Conservation (phyloP, 768 basidiomycete species). For the Kwoniella bestiolae region DNA sequence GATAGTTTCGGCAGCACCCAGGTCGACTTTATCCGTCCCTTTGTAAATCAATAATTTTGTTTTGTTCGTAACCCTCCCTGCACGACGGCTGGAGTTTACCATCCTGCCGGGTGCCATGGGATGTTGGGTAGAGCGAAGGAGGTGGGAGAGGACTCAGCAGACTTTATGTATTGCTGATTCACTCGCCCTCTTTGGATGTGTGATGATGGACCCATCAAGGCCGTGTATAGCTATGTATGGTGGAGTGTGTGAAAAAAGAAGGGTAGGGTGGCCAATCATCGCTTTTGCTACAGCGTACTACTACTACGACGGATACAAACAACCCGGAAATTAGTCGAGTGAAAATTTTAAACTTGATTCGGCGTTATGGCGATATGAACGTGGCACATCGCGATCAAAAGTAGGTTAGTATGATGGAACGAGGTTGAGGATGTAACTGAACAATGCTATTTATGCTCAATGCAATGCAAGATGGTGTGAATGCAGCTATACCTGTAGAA, state of each 20-base stretch:
- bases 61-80: constrained; percentile 54
- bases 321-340: not conserved
- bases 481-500: constrained; percentile 14
- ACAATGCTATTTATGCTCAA: not conserved
- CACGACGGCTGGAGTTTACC: constrained; percentile 46
- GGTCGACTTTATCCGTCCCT: constrained; percentile 47
- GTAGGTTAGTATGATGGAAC: not conserved
- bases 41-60: constrained; percentile 46
- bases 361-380: constrained; percentile 14
- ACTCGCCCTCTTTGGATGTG: constrained; percentile 21
- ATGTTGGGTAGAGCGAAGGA: constrained; percentile 1
- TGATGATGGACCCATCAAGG: not conserved
- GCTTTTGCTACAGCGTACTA: not conserved
- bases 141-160: constrained; percentile 8
- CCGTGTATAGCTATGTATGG: not conserved
- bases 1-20: constrained; percentile 43
- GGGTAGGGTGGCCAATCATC: not conserved
- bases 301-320: not conserved
- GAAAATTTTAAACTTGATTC: constrained; percentile 13
- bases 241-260: not conserved
- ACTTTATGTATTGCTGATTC: constrained; percentile 10
- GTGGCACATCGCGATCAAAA: not conserved
- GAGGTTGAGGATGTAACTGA: not conserved
- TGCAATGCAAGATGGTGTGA: constrained; percentile 6
- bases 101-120: constrained; percentile 38